phyloP scores from a whole-genome alignment of 2,329 filamentous ascomycete species.

The Scopulariopsis brevicaulis region DNA sequence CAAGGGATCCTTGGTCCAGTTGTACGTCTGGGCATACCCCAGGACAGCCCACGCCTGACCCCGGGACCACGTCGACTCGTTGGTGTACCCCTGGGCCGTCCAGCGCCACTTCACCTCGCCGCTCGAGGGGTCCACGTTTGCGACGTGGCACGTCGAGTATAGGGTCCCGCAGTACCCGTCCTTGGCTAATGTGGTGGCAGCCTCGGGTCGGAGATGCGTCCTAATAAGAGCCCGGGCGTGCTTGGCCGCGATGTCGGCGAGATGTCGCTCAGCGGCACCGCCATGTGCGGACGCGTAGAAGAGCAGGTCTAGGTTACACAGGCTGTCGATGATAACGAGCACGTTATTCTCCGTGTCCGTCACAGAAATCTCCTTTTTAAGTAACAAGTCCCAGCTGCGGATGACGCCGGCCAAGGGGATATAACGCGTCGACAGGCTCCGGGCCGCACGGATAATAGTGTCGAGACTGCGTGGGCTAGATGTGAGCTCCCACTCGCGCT shows the following conservation, averaged over 20 bases:
- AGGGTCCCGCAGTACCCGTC: slow-evolving; percentile 15
- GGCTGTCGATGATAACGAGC: slow-evolving; percentile 29
- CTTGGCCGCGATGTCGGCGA: slow-evolving; percentile 16
- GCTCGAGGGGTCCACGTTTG: slow-evolving; percentile 29
- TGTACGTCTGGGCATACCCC: slow-evolving; percentile 36
- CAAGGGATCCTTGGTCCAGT: slow-evolving; percentile 29
- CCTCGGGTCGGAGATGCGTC: slow-evolving; percentile 24
- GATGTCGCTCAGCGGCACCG: slow-evolving; percentile 7
- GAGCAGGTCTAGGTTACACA: slow-evolving; percentile 25
- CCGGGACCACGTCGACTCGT: slow-evolving; percentile 35
- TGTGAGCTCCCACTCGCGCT: slow-evolving; percentile 34
- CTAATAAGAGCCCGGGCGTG: slow-evolving; percentile 28
- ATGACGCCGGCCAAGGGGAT: slow-evolving; percentile 30
- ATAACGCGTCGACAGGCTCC: slow-evolving; percentile 28
- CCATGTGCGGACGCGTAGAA: slow-evolving; percentile 22
- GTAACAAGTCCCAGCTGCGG: slow-evolving; percentile 32
- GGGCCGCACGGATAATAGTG: slow-evolving; percentile 29
- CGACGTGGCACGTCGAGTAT: slow-evolving; percentile 32
- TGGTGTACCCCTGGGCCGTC: slow-evolving; percentile 35
- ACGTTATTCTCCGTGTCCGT: slow-evolving; percentile 19
- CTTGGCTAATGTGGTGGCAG: neutral
- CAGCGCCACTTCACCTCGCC: slow-evolving; percentile 29
- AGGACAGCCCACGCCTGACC: slow-evolving; percentile 41
- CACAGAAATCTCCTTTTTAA: slow-evolving; percentile 15
- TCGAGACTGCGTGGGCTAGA: slow-evolving; percentile 23